Base-by-base conservation (phyloP, 1,284 basidiomycete species). In the Sporisorium sorghi region DNA sequence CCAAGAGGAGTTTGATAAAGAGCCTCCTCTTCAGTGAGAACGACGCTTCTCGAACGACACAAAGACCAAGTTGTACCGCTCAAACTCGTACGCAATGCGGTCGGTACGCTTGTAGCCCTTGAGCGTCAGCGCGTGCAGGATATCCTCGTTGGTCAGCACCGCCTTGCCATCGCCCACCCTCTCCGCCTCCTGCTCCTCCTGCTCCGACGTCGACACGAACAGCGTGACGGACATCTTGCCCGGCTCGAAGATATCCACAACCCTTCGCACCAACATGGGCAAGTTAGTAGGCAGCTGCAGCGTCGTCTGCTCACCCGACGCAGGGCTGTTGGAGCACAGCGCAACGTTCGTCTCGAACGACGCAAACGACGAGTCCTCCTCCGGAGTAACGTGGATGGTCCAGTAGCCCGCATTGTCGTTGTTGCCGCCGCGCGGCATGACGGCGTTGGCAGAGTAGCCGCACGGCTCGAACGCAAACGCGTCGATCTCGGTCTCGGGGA, bases 261-360 rank as follows among this genome's bases (percentile, higher is more conserved):
- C 93, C 59, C 93, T 91, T 63, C 90, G 89, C 61, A 99, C 89
- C 61, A 99, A 89, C 17, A 90, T 89, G 72, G 89, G 87, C 52
- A 97, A 86, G 24, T 62, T 59, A 21, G 84, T 79, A 32, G 64
- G 68, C 59, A 70, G 59, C 55, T 24, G 82, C 9, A 61, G 35
- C 46, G 57, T 56, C 6, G 10, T 39, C 37, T 51, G 37, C n/a
- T 23, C 17, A 30, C 26, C 43, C 32, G 50, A 19, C 14, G 30
- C 30, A 86, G 39, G 81, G 26, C 88, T 86, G 55, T 65, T 70
- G 65, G 72, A 76, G 35, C 86, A 86, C 23, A 95, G 88, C 4
- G 93, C 92, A n/a, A 98, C 90, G 85, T 99, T 99, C 86, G 94
- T 97, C 86, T 99, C 97, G 86, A 99, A 99, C 78, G 91, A 93